Evolutionary conservation across 106 monocot species (phyloP).

Genomic region (Posidonia australis): DNA sequence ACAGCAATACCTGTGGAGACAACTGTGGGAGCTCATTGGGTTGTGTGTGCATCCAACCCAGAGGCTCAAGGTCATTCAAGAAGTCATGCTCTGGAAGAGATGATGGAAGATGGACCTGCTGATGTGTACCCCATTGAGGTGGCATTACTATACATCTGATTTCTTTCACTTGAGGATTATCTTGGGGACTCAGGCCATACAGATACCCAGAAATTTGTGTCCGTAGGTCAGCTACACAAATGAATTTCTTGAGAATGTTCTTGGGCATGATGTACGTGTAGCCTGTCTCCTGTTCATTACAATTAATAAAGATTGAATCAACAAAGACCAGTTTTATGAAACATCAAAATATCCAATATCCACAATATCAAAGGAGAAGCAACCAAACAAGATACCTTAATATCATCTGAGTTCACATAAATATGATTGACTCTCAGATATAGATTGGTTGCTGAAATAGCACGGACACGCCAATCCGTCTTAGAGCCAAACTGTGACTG

Average conservation of each 20-base stretch:
- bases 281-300: constrained; percentile 72
- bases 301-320: neutral
- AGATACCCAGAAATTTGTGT: constrained; percentile 93
- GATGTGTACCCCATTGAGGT: constrained; percentile 95
- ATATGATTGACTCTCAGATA: constrained; percentile 98
- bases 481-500: constrained; percentile 78
- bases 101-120: constrained; percentile 88
- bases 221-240: constrained; percentile 93
- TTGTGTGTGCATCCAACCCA: constrained; percentile 99
- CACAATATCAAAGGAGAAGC: neutral
- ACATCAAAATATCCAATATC: neutral
- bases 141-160: constrained; percentile 87
- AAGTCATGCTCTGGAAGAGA: constrained; percentile 98
- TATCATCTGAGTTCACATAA: constrained; percentile 99
- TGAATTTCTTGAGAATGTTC: constrained; percentile 97
- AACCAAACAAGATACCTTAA: constrained; percentile 51
- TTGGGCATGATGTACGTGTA: constrained; percentile 99
- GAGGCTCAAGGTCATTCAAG: constrained; percentile 89
- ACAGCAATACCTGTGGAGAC: constrained; percentile 66
- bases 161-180: constrained; percentile 99
- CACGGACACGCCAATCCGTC: constrained; percentile 96
- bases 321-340: neutral
- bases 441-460: constrained; percentile 93
- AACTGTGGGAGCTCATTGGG: constrained; percentile 97
- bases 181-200: constrained; percentile 92